Evolutionary conservation across 768 basidiomycete genomes (phyloP), one percentile per base, ranked within the genome.

Genomic region (Mycena crocata): DNA sequence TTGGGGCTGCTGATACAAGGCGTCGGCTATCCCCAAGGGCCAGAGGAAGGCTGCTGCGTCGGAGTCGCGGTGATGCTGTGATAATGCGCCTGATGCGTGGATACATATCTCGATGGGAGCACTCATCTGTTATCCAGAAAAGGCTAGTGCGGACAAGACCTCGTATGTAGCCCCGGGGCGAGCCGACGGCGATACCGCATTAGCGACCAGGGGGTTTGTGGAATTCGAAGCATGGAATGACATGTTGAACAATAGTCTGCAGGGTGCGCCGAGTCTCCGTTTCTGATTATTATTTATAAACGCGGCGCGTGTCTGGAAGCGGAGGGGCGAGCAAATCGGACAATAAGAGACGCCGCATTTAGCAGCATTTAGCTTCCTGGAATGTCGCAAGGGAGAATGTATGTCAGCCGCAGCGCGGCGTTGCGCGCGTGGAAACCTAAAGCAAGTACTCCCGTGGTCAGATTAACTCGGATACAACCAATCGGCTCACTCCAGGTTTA

Each of bases 241-340:
- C 48, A 49, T 51, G 49, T 35, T 46, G 23, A 26, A 48, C 28
- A 57, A 57, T 42, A 45, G 28, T 24, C 6, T 12, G 32, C 5
- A 21, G 26, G 6, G 26, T n/a, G 7, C 34, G 24, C 28, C 35
- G 17, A n/a, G 24, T 44, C n/a, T n/a, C n/a, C n/a, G 28, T 59
- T 35, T 24, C 31, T 42, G n/a, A 28, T 23, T 23, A 9, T n/a
- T 37, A 54, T 48, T 34, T 50, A 50, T 23, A 54, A 40, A 35
- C 17, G 30, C 31, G 23, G n/a, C 42, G 31, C 42, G 57, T 55
- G 40, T 46, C 52, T 50, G 44, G 42, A 40, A 39, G 12, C 37
- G 21, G 48, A 30, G 24, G 42, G 39, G 66, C 66, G 66, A 56
- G 24, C 30, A 45, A 57, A 67, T 67, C 66, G 66, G 66, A 57